These are phyloP conservation scores for Kwoniella shivajii DNA, from an alignment of 1,284 basidiomycete species.

Conservation along the genomic window DNA sequence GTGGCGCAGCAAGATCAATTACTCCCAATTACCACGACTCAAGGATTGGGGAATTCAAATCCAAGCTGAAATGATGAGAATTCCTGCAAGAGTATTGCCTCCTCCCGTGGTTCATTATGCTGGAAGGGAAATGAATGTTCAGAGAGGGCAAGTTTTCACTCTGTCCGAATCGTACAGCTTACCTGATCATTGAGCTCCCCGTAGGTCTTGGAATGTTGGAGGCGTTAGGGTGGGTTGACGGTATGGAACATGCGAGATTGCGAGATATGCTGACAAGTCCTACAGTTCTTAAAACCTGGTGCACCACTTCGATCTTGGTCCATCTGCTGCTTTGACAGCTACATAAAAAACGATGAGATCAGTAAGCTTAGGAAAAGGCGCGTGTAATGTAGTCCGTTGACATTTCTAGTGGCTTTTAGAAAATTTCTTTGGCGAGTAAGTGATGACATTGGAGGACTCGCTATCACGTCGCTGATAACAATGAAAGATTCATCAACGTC, in stretches of 20 bases:
- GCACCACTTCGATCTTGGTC: slow-evolving; percentile 50
- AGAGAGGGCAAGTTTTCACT: slow-evolving; percentile 20
- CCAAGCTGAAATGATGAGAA: slow-evolving; percentile 30
- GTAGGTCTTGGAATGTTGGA: slow-evolving; percentile 29
- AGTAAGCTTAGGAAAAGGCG: slow-evolving; percentile 28
- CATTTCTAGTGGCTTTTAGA: too few relatives aligned
- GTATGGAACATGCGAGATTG: background rate
- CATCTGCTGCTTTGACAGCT: slow-evolving; percentile 40
- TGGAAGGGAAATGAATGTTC: slow-evolving; percentile 19
- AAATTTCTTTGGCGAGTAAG: too few relatives aligned
- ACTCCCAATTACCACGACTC: slow-evolving; percentile 27
- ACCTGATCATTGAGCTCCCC: background rate
- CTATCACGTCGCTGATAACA: too few relatives aligned
- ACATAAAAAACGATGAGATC: slow-evolving; percentile 19
- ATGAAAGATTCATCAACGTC: slow-evolving; percentile 33
- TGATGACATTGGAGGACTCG: too few relatives aligned
- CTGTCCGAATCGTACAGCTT: background rate
- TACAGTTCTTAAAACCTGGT: slow-evolving; percentile 43
- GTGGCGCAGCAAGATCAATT: slow-evolving; percentile 35
- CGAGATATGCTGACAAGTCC: slow-evolving; percentile 14
- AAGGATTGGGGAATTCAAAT: slow-evolving; percentile 51
- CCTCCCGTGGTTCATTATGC: slow-evolving; percentile 38
- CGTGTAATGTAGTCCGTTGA: too few relatives aligned
- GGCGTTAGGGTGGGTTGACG: slow-evolving; percentile 26
- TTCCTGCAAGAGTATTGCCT: slow-evolving; percentile 42